Evolutionary conservation across 2,329 filamentous ascomycete genomes (phyloP).

Genomic region (Allantophomopsis lycopodina): DNA sequence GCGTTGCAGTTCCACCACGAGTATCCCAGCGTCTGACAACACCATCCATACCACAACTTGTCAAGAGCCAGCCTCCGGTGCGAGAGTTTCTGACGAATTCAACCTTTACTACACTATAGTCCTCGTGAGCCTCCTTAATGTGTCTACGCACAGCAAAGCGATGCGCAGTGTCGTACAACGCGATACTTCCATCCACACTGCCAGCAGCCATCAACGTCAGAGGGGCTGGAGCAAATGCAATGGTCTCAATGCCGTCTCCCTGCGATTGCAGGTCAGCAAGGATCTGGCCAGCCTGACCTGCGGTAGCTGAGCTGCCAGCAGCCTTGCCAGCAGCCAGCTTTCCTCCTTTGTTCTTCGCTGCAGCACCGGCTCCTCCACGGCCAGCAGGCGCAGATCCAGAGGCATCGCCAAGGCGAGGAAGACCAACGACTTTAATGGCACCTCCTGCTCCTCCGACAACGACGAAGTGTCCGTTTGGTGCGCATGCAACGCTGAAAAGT

Average conservation of each 20-base stretch:
- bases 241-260: slow-evolving; percentile 64
- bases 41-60: slow-evolving; percentile 84
- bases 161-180: slow-evolving; percentile 74
- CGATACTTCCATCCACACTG: slow-evolving; percentile 65
- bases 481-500: slow-evolving; percentile 74
- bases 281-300: slow-evolving; percentile 52
- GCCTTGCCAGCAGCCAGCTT: slow-evolving; percentile 21
- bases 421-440: slow-evolving; percentile 68
- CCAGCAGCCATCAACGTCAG: slow-evolving; percentile 45
- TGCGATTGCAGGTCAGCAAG: slow-evolving; percentile 76
- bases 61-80: slow-evolving; percentile 54
- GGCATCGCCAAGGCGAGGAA: slow-evolving; percentile 44
- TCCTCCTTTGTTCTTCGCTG: slow-evolving; percentile 12
- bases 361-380: slow-evolving; percentile 10
- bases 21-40: slow-evolving; percentile 83
- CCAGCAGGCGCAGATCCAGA: slow-evolving; percentile 12
- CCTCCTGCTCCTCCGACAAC: slow-evolving; percentile 83
- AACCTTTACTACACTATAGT: slow-evolving; percentile 83
- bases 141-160: slow-evolving; percentile 77
- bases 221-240: slow-evolving; percentile 44
- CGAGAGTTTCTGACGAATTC: slow-evolving; percentile 56
- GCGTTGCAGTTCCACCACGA: slow-evolving; percentile 50
- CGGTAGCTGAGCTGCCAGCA: slow-evolving; percentile 23
- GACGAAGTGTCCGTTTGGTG: slow-evolving; percentile 65
- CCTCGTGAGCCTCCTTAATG: slow-evolving; percentile 72